phyloP scores from a whole-genome alignment of 257 asterid genomes.

The Osmanthus fragrans region DNA sequence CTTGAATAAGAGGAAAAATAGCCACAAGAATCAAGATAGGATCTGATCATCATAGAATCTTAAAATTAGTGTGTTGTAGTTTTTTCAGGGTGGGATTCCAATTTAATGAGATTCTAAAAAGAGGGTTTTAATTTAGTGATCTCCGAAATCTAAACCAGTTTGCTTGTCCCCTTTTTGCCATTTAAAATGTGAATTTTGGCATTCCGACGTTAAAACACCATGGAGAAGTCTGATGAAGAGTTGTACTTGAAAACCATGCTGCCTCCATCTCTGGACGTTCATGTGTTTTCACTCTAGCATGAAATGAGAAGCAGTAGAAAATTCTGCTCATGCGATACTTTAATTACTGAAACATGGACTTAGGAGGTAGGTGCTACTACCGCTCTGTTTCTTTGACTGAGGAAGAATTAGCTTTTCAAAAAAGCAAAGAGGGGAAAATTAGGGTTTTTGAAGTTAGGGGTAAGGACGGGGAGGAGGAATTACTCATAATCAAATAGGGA shows the following conservation, averaged over 20 bases:
- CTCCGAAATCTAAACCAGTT: not conserved
- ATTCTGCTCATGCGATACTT: no score
- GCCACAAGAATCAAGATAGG: not conserved
- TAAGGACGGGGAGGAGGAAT: not conserved
- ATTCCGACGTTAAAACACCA: not conserved
- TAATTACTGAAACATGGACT: no score
- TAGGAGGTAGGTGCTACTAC: no score
- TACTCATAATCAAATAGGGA: not conserved
- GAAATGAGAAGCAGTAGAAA: no score
- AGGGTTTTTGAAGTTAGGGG: no score
- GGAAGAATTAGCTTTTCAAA: no score
- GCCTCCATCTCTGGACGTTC: no score
- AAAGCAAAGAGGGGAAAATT: no score
- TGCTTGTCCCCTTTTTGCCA: not conserved
- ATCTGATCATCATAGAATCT: not conserved
- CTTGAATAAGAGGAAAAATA: not conserved
- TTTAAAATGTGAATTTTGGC: conserved; percentile 1
- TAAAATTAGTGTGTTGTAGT: not conserved
- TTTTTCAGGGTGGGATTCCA: not conserved
- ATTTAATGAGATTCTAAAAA: not conserved
- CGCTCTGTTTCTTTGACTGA: no score
- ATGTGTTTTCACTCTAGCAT: no score
- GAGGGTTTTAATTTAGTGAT: not conserved
- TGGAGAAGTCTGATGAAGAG: no score
- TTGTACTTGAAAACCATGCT: no score